Percentiles rank a stretch among this genome's conserved stretches.
Evolutionary conservation across 1,284 basidiomycete genomes (phyloP).

Genomic region (Naganishia liquefaciens): DNA sequence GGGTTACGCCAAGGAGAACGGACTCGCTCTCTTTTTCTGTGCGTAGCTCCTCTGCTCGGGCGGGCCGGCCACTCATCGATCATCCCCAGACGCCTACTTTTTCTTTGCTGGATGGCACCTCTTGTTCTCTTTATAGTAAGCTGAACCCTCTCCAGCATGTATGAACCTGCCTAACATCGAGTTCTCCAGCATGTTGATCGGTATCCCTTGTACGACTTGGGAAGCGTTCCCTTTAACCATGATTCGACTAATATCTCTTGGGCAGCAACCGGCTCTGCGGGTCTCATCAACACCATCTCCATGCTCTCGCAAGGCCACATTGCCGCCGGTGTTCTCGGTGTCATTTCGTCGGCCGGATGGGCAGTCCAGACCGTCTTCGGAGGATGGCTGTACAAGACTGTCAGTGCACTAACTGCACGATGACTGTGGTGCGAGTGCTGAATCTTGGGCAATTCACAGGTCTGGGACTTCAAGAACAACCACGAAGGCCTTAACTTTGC

Average conservation of each 20-base stretch:
- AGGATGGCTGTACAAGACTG: slow-evolving; percentile 50
- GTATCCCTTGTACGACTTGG: slow-evolving; percentile 61
- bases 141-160: slow-evolving; percentile 33
- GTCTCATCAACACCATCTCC: slow-evolving; percentile 87
- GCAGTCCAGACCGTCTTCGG: slow-evolving; percentile 65
- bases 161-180: slow-evolving; percentile 39
- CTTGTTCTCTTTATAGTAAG: slow-evolving; percentile 70
- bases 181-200: slow-evolving; percentile 70
- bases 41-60: slow-evolving; percentile 24
- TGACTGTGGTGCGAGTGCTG: not conserved
- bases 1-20: slow-evolving; percentile 83
- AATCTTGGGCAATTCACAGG: slow-evolving; percentile 28
- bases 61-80: slow-evolving; percentile 38
- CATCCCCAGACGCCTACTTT: slow-evolving; percentile 79
- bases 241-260: slow-evolving; percentile 33
- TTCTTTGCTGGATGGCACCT: slow-evolving; percentile 93
- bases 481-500: slow-evolving; percentile 51
- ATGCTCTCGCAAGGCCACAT: slow-evolving; percentile 63
- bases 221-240: slow-evolving; percentile 43
- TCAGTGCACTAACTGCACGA: slow-evolving; percentile 30
- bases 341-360: slow-evolving; percentile 84
- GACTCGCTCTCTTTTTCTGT: slow-evolving; percentile 56
- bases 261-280: slow-evolving; percentile 80
- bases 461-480: slow-evolving; percentile 54
- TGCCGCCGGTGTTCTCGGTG: slow-evolving; percentile 74